phyloP scores from a whole-genome alignment of 2,329 filamentous ascomycete genomes.

The Microcera coccophila region DNA sequence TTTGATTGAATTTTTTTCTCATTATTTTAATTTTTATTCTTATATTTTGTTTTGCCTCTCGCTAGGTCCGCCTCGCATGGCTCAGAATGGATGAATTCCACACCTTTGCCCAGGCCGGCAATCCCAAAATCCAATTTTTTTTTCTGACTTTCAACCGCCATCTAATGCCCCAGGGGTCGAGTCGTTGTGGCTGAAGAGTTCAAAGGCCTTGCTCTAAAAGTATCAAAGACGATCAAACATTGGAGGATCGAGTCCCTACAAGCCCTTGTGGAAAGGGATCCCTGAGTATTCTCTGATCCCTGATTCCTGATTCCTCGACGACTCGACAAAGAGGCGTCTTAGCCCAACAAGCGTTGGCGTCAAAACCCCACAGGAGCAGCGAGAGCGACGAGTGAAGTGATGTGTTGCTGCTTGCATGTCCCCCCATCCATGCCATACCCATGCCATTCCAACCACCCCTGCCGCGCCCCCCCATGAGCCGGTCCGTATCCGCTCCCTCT shows the following conservation, averaged over 20 bases:
- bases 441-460: conserved; percentile 19
- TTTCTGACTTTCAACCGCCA: background rate
- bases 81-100: background rate
- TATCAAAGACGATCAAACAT: too few relatives aligned
- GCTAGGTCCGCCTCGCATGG: background rate
- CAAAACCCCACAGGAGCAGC: background rate
- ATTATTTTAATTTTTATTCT: too few relatives aligned
- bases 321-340: background rate
- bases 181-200: background rate
- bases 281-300: too few relatives aligned
- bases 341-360: background rate
- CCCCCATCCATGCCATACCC: conserved; percentile 20
- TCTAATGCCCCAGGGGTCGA: background rate
- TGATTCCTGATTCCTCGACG: background rate
- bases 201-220: too few relatives aligned
- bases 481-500: conserved; percentile 23
- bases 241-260: too few relatives aligned
- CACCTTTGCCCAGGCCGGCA: background rate
- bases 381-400: conserved; percentile 9
- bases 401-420: conserved; percentile 12
- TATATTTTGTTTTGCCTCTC: background rate
- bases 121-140: background rate
- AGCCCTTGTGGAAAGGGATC: too few relatives aligned
- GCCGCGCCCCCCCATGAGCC: conserved; percentile 22
- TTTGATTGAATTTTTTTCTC: too few relatives aligned